Evolutionary conservation across 768 basidiomycete genomes (phyloP).

Genomic region (Collybiopsis luxurians): DNA sequence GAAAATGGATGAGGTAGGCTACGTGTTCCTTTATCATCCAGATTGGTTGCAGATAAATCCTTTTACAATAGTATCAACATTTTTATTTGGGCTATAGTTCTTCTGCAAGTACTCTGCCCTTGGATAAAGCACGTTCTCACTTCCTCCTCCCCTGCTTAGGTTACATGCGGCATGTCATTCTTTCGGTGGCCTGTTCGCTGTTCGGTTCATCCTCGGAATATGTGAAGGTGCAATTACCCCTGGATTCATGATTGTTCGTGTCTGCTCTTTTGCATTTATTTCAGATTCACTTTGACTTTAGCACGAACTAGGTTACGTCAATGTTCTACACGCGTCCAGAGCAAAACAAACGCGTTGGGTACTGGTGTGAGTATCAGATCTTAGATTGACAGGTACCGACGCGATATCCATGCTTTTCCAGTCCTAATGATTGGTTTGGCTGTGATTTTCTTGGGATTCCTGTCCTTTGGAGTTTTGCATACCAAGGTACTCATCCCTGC

Average conservation of each 20-base stretch:
- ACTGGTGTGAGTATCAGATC: slow-evolving; percentile 66
- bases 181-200: slow-evolving; percentile 67
- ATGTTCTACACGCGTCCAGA: slow-evolving; percentile 84
- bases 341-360: slow-evolving; percentile 72
- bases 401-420: slow-evolving; percentile 20
- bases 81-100: slow-evolving; percentile 66
- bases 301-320: slow-evolving; percentile 54
- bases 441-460: slow-evolving; percentile 69
- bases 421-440: slow-evolving; percentile 78
- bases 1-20: slow-evolving; percentile 78
- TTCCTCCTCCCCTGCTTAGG: slow-evolving; percentile 11
- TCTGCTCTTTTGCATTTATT: background rate
- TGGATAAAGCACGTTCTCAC: slow-evolving; percentile 8
- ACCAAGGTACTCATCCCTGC: slow-evolving; percentile 32
- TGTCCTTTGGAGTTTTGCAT: slow-evolving; percentile 67
- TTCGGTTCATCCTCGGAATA: slow-evolving; percentile 72
- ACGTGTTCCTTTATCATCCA: slow-evolving; percentile 3
- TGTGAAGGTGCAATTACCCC: slow-evolving; percentile 82
- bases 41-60: background rate
- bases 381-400: background rate
- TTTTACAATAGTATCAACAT: slow-evolving; percentile 55
- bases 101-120: slow-evolving; percentile 33
- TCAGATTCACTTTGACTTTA: too few species aligned
- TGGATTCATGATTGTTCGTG: slow-evolving; percentile 67
- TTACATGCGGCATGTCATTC: slow-evolving; percentile 66